Conservation (phyloP, 306 rosid genomes). For the Leucaena leucocephala region DNA sequence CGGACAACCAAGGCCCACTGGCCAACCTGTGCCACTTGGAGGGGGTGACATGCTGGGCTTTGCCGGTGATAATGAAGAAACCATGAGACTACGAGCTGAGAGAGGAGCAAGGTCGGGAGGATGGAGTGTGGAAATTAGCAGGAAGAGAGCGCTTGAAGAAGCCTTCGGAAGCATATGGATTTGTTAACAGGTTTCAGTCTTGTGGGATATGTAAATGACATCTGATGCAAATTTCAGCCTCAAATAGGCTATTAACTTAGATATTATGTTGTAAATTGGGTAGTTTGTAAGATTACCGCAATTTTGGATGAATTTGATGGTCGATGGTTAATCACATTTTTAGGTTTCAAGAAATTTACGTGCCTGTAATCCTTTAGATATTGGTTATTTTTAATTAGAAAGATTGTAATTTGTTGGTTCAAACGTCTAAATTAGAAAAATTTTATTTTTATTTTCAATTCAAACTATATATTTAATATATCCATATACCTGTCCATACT, state of each 20-base stretch:
- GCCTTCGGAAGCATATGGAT: conserved; percentile 93
- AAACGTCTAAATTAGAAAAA: too few species aligned
- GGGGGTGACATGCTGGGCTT: conserved; percentile 62
- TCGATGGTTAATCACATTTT: too few species aligned
- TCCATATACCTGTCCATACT: too few species aligned
- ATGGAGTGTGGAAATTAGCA: conserved; percentile 73
- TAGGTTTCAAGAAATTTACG: too few species aligned
- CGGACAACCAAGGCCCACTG: conserved; percentile 87
- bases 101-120: conserved; percentile 84
- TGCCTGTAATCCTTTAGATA: too few species aligned
- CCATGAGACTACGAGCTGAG: conserved; percentile 66
- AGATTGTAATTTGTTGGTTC: too few species aligned
- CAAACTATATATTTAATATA: too few species aligned
- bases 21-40: conserved; percentile 81
- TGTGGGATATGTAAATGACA: not conserved
- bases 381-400: too few species aligned
- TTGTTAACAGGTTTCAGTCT: conserved; percentile 24
- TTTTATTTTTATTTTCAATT: too few species aligned
- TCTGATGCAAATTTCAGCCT: conserved; percentile 14
- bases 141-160: conserved; percentile 86
- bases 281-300: conserved; percentile 31
- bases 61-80: conserved; percentile 65
- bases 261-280: conserved; percentile 30
- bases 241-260: conserved; percentile 6
- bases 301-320: not conserved